Evolutionary conservation across 2,329 filamentous ascomycete genomes (phyloP).

Genomic region (Fusarium sp.): DNA sequence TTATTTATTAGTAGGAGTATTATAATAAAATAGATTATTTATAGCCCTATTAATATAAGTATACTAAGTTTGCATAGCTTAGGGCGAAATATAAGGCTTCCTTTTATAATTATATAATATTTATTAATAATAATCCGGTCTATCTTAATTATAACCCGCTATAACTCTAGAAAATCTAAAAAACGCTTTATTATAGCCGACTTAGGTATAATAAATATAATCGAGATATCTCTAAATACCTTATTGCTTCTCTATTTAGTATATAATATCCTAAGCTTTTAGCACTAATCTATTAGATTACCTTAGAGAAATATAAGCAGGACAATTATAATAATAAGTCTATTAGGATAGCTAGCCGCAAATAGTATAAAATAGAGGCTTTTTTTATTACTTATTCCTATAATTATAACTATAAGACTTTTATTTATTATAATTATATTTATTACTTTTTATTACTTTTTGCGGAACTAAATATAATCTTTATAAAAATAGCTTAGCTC

Average conservation of each 20-base stretch:
- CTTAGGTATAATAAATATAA: constrained; percentile 11
- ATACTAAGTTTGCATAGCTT: not conserved
- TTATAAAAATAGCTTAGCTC: not conserved
- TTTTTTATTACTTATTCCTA: constrained; percentile 6
- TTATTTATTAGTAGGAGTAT: not conserved
- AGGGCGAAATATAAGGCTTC: not conserved
- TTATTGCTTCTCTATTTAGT: constrained; percentile 2
- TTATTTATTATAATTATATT: constrained; percentile 9
- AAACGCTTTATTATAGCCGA: constrained; percentile 17
- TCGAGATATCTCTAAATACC: not conserved
- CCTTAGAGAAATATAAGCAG: constrained; percentile 4
- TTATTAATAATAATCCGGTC: constrained; percentile 12
- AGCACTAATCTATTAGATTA: constrained; percentile 9
- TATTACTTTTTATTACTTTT: not conserved
- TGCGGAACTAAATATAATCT: not conserved
- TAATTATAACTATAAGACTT: constrained; percentile 9
- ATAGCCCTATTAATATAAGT: not conserved
- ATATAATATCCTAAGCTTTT: constrained; percentile 9
- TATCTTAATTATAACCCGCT: not conserved
- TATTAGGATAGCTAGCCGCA: not conserved
- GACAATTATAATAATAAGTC: not conserved
- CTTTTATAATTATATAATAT: constrained; percentile 8
- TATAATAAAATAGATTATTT: not conserved
- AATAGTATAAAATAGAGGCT: constrained; percentile 16
- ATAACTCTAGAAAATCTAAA: constrained; percentile 4